These are phyloP conservation scores for Sugiyamaella valdiviana DNA, from an alignment of 805 yeast genomes.

Conservation along the genomic window DNA sequence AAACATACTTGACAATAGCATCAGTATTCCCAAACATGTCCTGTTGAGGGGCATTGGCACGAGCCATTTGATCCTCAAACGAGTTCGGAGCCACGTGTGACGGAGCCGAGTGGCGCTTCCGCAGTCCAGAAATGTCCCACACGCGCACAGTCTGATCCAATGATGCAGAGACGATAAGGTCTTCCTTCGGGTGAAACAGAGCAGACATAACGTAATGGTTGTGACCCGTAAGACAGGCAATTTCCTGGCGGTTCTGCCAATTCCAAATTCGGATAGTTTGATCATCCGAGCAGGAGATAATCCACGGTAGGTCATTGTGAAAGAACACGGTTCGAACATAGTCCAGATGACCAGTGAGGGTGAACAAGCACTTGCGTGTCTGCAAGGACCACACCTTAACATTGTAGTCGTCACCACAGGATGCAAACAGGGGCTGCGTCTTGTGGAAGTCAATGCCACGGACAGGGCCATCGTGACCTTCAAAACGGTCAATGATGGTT, in stretches of 20 bases:
- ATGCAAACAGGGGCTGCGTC: conserved; percentile 92
- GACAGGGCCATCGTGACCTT: conserved; percentile 98
- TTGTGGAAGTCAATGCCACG: conserved; percentile 95
- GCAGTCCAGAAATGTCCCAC: conserved; percentile 94
- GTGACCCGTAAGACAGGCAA: conserved; percentile 96
- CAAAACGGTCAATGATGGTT: conserved; percentile 88
- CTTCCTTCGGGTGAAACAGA: conserved; percentile 93
- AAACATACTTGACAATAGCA: conserved; percentile 88
- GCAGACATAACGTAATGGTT: conserved; percentile 98
- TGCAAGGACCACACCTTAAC: conserved; percentile 94
- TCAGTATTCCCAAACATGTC: conserved; percentile 93
- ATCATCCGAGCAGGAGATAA: conserved; percentile 91
- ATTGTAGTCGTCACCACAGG: conserved; percentile 96
- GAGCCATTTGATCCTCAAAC: conserved; percentile 41
- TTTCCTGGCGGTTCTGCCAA: conserved; percentile 97
- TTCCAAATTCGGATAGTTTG: conserved; percentile 99
- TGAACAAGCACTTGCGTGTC: conserved; percentile 84
- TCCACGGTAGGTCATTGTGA: conserved; percentile 97
- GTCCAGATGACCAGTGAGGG: conserved; percentile 90
- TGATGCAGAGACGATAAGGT: conserved; percentile 89
- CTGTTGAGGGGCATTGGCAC: conserved; percentile 45
- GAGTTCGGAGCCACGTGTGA: conserved; percentile 18
- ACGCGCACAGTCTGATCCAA: conserved; percentile 98
- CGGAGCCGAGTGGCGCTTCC: conserved; percentile 90
- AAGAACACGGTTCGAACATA: conserved; percentile 90